Evolutionary conservation across 1,139 yeast species (phyloP).

Genomic region (Suhomyces choctaworum): DNA sequence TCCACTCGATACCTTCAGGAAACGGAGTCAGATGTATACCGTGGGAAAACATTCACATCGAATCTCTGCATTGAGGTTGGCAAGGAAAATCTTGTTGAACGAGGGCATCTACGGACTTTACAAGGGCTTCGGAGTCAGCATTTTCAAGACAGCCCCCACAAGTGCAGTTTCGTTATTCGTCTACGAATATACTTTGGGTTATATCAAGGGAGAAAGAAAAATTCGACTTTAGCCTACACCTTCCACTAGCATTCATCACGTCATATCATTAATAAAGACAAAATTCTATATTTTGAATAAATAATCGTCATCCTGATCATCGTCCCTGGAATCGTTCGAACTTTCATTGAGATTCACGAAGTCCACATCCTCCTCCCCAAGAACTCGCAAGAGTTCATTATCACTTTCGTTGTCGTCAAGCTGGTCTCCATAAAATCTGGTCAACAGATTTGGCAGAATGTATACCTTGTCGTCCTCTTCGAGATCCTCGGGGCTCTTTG

Average conservation of each 20-base stretch:
- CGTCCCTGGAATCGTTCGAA: slow-evolving; percentile 16
- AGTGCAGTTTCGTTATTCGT: slow-evolving; percentile 76
- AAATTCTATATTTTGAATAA: slow-evolving; percentile 29
- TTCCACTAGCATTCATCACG: too few relatives aligned
- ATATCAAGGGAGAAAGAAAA: slow-evolving; percentile 1
- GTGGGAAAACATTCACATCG: slow-evolving; percentile 15
- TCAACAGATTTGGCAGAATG: slow-evolving; percentile 45
- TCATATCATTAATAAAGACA: too few relatives aligned
- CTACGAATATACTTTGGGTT: slow-evolving; percentile 50
- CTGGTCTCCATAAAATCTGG: slow-evolving; percentile 29
- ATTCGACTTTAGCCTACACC: too few relatives aligned
- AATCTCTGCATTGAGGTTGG: slow-evolving; percentile 21
- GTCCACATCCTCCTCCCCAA: slow-evolving; percentile 28
- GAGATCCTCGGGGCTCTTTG: slow-evolving; percentile 15
- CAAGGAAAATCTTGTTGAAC: slow-evolving; percentile 41
- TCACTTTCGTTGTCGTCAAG: slow-evolving; percentile 22
- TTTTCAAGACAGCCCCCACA: slow-evolving; percentile 79
- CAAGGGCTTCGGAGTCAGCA: slow-evolving; percentile 67
- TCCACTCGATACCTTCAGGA: slow-evolving; percentile 82
- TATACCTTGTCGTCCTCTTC: slow-evolving; percentile 35
- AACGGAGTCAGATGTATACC: slow-evolving; percentile 70
- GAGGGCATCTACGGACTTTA: slow-evolving; percentile 74
- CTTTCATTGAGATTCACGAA: slow-evolving; percentile 29
- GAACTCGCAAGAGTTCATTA: slow-evolving; percentile 19
- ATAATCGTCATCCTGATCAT: slow-evolving; percentile 28